Conservation (phyloP, 1,284 basidiomycete species). For the Chondrostereum purpureum region DNA sequence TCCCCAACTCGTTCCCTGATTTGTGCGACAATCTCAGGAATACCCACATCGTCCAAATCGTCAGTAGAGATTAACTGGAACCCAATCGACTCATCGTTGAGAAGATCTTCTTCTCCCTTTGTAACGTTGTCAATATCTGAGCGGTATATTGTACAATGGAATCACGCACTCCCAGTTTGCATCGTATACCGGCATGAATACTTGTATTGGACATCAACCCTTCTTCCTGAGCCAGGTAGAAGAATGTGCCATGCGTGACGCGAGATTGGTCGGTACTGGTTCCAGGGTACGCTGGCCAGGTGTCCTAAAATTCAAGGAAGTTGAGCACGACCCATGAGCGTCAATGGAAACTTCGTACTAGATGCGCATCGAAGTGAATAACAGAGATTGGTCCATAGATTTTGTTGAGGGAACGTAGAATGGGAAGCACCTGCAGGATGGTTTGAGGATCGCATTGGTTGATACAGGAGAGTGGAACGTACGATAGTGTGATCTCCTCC, state of each 20-base stretch:
- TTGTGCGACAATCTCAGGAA: slow-evolving; percentile 51
- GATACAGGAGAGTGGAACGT: slow-evolving; percentile 11
- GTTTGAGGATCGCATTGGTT: background rate
- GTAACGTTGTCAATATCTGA: background rate
- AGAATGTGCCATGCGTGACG: slow-evolving; percentile 74
- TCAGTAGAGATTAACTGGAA: slow-evolving; percentile 70
- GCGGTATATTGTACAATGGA: background rate
- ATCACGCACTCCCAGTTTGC: slow-evolving; percentile 52
- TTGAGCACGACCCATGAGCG: background rate
- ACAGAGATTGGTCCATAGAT: slow-evolving; percentile 73
- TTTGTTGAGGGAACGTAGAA: slow-evolving; percentile 64
- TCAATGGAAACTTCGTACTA: slow-evolving; percentile 25
- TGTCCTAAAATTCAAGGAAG: slow-evolving; percentile 26
- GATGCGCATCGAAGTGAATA: slow-evolving; percentile 78
- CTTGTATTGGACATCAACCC: slow-evolving; percentile 66
- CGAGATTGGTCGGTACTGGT: slow-evolving; percentile 51
- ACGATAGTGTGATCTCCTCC: slow-evolving; percentile 80
- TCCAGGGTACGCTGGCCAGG: slow-evolving; percentile 51
- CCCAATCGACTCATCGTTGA: slow-evolving; percentile 57
- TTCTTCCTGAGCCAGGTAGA: slow-evolving; percentile 66
- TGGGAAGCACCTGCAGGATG: slow-evolving; percentile 46
- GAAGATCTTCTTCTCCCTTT: slow-evolving; percentile 53
- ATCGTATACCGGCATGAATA: slow-evolving; percentile 74
- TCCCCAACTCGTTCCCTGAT: slow-evolving; percentile 62
- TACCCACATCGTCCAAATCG: slow-evolving; percentile 68